These are phyloP conservation scores for Arabidopsis lyrata DNA, from an alignment of 441 rosid genomes.

Conservation along the genomic window DNA sequence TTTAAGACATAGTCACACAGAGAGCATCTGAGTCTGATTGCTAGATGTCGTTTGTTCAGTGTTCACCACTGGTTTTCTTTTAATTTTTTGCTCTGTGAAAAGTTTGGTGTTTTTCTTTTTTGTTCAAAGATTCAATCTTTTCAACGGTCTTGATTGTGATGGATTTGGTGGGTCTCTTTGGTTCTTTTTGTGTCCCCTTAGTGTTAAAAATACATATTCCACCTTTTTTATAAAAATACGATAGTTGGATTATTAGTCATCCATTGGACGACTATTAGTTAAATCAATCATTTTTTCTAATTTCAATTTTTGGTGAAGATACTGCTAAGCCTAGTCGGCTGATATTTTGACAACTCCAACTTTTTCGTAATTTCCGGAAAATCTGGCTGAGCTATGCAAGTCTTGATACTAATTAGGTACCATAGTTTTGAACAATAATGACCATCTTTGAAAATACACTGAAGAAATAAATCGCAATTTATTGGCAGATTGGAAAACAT, in stretches of 20 bases:
- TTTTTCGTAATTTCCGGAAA: neutral
- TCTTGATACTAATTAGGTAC: neutral
- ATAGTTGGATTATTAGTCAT: conserved; percentile 27
- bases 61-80: conserved; percentile 41
- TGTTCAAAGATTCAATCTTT: conserved; percentile 43
- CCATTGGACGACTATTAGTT: conserved; percentile 29
- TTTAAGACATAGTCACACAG: conserved; percentile 26
- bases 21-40: conserved; percentile 36
- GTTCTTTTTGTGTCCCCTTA: conserved; percentile 34
- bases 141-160: conserved; percentile 45
- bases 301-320: neutral
- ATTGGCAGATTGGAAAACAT: neutral
- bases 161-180: conserved; percentile 42
- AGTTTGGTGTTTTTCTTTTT: neutral
- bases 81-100: conserved; percentile 21
- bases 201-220: conserved; percentile 42
- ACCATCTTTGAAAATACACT: neutral
- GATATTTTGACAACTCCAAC: conserved; percentile 7
- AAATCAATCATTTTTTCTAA: neutral
- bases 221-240: neutral
- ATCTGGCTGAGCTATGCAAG: neutral
- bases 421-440: neutral
- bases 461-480: neutral
- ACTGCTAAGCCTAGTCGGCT: conserved; percentile 9
- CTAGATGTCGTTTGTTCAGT: conserved; percentile 43